Base-by-base conservation (phyloP, 345 rosid genomes). In the Arabis hirsuta region DNA sequence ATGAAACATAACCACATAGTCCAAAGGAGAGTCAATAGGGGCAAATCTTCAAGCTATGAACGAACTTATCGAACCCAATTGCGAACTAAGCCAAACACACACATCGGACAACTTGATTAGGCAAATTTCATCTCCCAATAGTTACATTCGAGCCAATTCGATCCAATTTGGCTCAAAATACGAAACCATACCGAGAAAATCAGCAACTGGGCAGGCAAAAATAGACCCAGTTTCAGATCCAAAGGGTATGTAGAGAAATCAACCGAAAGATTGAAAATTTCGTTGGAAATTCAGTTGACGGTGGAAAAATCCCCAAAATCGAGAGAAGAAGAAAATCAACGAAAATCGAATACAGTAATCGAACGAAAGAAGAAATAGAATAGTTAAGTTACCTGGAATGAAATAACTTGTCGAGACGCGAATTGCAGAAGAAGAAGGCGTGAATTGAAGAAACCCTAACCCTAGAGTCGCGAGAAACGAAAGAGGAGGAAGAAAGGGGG, bases 361-460 rank as follows among this genome's bases (percentile, higher is more conserved):
- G 44, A 53, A 44, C 27, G 44, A 68, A 24, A 7, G 38, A 5
- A 48, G 42, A n/a, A 44, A 14, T 0, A 12, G 69, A 68, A 68
- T 5, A 61, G 44, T 54, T 61, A 69, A 57, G 56, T 75, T 16
- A 57, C 24, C 47, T 57, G 38, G 5, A 31, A 75, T 12, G 68
- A 55, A 68, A 34, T 16, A 1, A 29, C 70, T 60, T 57, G 5
- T 39, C 46, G 22, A 11, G 54, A 6, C 12, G 20, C 54, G 53
- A 55, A 55, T 55, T 62, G 67, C 7, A 59, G 58, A 12, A 47
- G 69, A 52, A 4, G 59, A 67, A 36, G 10, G 65, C 70, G 69
- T 62, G 55, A 69, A 54, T 12, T 76, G 1, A 55, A 69, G 46
- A 47, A 76, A 69, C 71, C 74, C 71, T 69, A 62, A 69, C 65